phyloP scores from a whole-genome alignment of 106 monocot genomes.

The Cymbidium sinense region DNA sequence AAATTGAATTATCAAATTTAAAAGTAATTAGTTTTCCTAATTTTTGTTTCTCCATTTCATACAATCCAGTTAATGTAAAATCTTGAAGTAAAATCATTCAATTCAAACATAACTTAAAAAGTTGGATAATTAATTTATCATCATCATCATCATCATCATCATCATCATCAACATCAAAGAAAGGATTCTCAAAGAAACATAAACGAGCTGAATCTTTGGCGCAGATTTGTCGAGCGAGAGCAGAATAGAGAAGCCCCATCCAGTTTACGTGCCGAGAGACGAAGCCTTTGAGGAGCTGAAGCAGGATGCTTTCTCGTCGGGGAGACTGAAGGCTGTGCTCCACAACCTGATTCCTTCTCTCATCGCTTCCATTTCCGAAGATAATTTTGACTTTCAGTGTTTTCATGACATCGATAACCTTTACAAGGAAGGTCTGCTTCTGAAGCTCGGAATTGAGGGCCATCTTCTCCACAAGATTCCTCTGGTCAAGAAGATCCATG shows the following conservation, averaged over 20 bases:
- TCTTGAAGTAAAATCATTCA: too few species aligned
- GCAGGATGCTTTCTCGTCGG: constrained; percentile 49
- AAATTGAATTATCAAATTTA: too few species aligned
- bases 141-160: too few species aligned
- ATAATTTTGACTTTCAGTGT: constrained; percentile 56
- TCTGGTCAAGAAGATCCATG: constrained; percentile 50
- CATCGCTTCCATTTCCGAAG: constrained; percentile 56
- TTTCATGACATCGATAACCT: constrained; percentile 81
- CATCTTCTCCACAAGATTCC: constrained; percentile 68
- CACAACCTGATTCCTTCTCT: constrained; percentile 64
- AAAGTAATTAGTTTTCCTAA: too few species aligned
- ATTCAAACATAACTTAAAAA: too few species aligned
- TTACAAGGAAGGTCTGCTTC: constrained; percentile 70
- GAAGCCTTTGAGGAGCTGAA: constrained; percentile 76
- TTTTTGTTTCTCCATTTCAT: too few species aligned
- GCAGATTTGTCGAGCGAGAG: constrained; percentile 53
- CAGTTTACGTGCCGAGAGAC: constrained; percentile 76
- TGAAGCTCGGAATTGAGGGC: constrained; percentile 59
- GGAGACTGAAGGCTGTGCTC: constrained; percentile 54
- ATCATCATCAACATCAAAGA: too few species aligned
- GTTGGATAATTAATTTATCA: too few species aligned
- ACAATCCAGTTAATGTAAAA: too few species aligned
- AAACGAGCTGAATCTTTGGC: too few species aligned
- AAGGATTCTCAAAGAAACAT: too few species aligned
- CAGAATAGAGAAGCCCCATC: constrained; percentile 60